phyloP scores from a whole-genome alignment of 495 filamentous ascomycete species.

The Jackrogersella multiformis region DNA sequence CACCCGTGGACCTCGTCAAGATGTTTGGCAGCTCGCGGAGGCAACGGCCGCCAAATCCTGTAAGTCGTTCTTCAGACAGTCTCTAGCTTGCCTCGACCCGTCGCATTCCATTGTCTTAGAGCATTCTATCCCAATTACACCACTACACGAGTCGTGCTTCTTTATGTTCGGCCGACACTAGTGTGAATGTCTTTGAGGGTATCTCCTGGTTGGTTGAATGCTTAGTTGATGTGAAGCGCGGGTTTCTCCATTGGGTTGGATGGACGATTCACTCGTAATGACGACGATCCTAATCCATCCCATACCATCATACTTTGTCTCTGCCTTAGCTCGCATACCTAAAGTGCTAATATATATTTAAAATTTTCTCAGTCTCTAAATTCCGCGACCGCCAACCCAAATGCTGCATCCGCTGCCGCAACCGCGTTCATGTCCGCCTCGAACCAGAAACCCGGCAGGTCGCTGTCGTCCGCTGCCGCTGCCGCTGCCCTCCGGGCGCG shows the following conservation, averaged over 20 bases:
- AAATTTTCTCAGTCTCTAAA: constrained; percentile 62
- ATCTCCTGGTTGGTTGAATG: constrained; percentile 30
- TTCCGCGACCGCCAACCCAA: constrained; percentile 69
- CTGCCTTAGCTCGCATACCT: background rate
- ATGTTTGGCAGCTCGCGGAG: constrained; percentile 59
- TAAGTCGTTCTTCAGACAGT: constrained; percentile 47
- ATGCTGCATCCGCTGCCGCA: constrained; percentile 77
- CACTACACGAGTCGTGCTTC: constrained; percentile 32
- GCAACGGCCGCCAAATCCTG: constrained; percentile 55
- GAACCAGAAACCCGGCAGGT: constrained; percentile 60
- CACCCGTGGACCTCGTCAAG: constrained; percentile 28
- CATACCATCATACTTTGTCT: constrained; percentile 27
- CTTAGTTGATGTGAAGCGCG: constrained; percentile 22
- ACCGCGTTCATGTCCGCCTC: constrained; percentile 79
- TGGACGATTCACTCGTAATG: constrained; percentile 36
- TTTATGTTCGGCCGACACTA: constrained; percentile 27
- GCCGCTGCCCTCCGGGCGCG: constrained; percentile 82
- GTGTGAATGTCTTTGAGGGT: constrained; percentile 32
- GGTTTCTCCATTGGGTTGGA: constrained; percentile 23
- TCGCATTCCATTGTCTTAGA: constrained; percentile 35
- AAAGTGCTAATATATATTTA: constrained; percentile 27
- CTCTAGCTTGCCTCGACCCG: constrained; percentile 28
- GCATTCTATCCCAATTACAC: constrained; percentile 23
- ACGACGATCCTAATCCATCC: constrained; percentile 18
- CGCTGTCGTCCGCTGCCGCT: constrained; percentile 84